Evolutionary conservation across 2,329 filamentous ascomycete genomes (phyloP), one percentile per base, ranked within the genome.

Genomic region (Thielaviopsis punctulata): DNA sequence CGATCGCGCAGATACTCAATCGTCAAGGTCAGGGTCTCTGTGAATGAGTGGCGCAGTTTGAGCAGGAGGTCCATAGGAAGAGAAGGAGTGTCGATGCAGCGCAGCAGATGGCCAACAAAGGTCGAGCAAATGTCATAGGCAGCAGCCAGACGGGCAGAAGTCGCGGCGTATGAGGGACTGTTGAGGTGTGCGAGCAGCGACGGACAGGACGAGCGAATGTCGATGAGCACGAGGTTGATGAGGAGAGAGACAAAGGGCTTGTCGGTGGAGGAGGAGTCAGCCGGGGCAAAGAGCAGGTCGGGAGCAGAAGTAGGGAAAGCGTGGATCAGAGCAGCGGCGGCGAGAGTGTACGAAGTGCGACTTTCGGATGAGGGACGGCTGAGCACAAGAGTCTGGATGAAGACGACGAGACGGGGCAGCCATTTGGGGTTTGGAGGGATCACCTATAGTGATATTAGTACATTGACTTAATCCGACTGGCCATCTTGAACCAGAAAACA

Each of bases 1-100:
- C 80, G 68, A 60, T 85, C 82, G 41, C 80, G 73, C 1, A 85
- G 69, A 61, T 79, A 81, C 63, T 84, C 81, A 55, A 80, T 72
- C 0, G 74, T 72, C 1, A 80, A 63, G 0, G 77, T 77, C 60
- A 84, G 70, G 3, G 80, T 78, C 59, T 85, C 81, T 1, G 73
- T 70, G 49, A 84, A 72, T 51, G 72, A 68, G 48, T 71, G 76
- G 39, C 78, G 72, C 5, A 84, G 65, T 58, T 77, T 79, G 13
- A 84, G 66, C 23, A 85, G 69, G 22, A 73, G 71, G 5, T 64
- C 63, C 4, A 61, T 56, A 3, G 62, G 62, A 12, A 55, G 48
- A 5, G 43, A 18, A 45, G 45, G 25, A 13, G 71, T 66, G 8
- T 74, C 70, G 52, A 80, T 76, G 41, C 68, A 73, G 41, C 68